Conservation (phyloP, 2,329 filamentous ascomycete species). For the Epichloe bromicola region DNA sequence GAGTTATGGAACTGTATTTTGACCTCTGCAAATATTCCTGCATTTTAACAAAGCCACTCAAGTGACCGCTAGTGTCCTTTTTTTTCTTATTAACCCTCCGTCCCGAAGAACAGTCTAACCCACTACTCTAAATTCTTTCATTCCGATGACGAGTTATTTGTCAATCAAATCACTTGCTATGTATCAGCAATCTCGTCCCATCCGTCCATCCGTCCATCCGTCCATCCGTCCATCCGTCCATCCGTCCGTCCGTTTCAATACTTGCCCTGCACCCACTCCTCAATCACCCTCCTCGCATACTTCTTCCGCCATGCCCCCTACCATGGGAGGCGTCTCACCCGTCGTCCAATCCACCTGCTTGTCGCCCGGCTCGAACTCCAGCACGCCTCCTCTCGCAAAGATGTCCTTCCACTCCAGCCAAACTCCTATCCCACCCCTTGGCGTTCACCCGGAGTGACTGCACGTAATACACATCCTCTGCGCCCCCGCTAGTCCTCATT, state of each 20-base stretch:
- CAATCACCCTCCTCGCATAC: constrained; percentile 8
- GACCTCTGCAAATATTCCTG: background rate
- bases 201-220: too few species aligned
- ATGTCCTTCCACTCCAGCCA: constrained; percentile 57
- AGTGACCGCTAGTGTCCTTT: background rate
- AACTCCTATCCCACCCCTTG: constrained; percentile 41
- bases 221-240: too few species aligned
- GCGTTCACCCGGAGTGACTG: constrained; percentile 56
- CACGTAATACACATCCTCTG: constrained; percentile 42
- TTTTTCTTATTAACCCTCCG: background rate
- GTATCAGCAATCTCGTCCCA: too few species aligned
- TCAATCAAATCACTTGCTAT: too few species aligned
- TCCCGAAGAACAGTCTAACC: too few species aligned
- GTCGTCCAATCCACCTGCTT: constrained; percentile 42
- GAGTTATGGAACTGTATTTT: constrained; percentile 10
- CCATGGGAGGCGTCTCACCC: constrained; percentile 47
- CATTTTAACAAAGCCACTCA: background rate
- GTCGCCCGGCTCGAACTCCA: constrained; percentile 51
- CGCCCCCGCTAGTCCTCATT: constrained; percentile 39
- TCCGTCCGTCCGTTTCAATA: too few species aligned
- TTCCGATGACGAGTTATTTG: too few species aligned
- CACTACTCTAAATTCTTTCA: too few species aligned
- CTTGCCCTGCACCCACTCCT: background rate
- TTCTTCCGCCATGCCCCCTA: constrained; percentile 25
- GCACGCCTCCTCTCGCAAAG: constrained; percentile 47